Evolutionary conservation across 305 asterid species (phyloP).

Genomic region (Fraxinus greggii): DNA sequence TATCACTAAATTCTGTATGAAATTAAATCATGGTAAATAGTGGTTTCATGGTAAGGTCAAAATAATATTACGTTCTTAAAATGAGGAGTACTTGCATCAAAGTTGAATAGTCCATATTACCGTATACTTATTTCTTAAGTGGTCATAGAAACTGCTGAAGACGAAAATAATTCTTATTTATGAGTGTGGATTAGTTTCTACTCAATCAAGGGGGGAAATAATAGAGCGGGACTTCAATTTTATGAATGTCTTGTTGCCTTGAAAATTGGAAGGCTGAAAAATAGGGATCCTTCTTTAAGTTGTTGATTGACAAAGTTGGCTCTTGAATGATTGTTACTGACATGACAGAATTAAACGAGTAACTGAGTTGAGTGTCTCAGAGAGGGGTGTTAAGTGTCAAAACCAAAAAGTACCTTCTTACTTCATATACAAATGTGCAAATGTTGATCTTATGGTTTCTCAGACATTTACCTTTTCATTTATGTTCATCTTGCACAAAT

Average conservation of each 20-base stretch:
- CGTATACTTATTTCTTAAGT: neutral
- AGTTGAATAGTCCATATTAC: neutral
- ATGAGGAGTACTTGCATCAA: neutral
- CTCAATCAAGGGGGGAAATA: neutral
- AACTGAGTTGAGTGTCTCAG: neutral
- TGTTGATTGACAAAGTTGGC: neutral
- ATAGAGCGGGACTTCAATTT: neutral
- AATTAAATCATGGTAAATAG: neutral
- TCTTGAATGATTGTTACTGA: neutral
- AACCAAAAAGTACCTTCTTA: neutral
- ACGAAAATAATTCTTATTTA: neutral
- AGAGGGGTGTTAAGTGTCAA: neutral
- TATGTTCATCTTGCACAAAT: slow-evolving; percentile 14
- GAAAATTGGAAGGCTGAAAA: neutral
- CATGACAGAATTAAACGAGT: neutral
- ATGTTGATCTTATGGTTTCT: neutral
- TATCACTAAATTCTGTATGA: neutral
- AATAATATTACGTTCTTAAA: neutral
- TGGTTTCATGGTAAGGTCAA: neutral
- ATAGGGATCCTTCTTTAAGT: neutral
- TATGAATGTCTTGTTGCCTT: neutral
- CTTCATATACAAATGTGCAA: neutral
- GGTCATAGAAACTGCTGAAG: neutral
- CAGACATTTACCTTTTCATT: neutral
- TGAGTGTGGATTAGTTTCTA: neutral